Evolutionary conservation across 257 asterid species (phyloP), one percentile per base, ranked within the genome.

Genomic region (Scutellaria minor): DNA sequence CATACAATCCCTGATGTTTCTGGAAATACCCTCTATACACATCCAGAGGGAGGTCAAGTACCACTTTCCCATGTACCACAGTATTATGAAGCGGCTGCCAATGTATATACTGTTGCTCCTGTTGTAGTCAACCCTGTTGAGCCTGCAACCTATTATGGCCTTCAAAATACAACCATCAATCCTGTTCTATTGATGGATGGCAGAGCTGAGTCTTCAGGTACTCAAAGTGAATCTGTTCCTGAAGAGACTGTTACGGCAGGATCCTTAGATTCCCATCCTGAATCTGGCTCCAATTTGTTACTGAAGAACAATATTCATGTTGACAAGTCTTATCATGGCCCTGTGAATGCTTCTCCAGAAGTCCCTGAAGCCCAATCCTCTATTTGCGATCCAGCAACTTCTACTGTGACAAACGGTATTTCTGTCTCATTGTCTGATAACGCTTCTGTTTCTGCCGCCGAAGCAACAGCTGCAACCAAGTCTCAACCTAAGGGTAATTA

Each of bases 401-500:
- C 68, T 66, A 77, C 83, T 6, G 69, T 52, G 22, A 27, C 75
- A 12, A 74, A 79, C 31, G 39, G 63, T 72, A 76, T 65, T 22
- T 66, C 83, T 40, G 78, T 35, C 61, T 24, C 90, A 53, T 86
- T 91, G 70, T 79, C 88, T 58, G 81, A 73, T 31, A 54, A 77
- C 64, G 24, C 80, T 14, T 73, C 75, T 22, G 11, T 61, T 70
- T 71, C 85, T 9, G 66, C 74, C 14, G 74, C 88, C 0, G 68
- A 67, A 18, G 79, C 77, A 1, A 75, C 90, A 70, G 84, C 89
- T 42, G 76, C 91, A 50, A 52, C 86, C 22, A 91, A 89, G 80
- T 75, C 68, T 73, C 96, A 84, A 64, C 7, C 96, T 42, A 94
- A 89, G 78, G 96, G 98, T 94, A 78, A 80, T 50, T 50, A 15